Evolutionary conservation across 2,329 filamentous ascomycete genomes (phyloP), one percentile per base, ranked within the genome.

Genomic region (Sclerotinia spermophila): DNA sequence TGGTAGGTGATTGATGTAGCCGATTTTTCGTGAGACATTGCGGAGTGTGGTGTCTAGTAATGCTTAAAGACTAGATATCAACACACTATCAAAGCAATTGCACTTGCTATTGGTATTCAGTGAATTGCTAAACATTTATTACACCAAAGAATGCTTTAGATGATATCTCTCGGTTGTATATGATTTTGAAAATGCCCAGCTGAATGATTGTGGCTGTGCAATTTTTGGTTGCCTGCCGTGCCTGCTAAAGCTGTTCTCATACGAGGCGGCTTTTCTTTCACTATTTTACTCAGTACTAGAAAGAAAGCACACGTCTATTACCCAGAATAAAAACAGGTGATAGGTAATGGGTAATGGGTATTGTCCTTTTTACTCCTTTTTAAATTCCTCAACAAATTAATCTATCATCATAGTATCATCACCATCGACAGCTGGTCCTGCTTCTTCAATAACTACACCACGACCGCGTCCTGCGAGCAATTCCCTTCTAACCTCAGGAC

Each of bases 331-430:
- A 19, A 27, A 38, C n/a, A 13, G 45, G 11, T 51, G 24, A 27
- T 27, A 51, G 48, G 5, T 27, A n/a, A 53, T 53, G n/a, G n/a
- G 13, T 53, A 15, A 53, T 53, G 17, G 33, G 27, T 58, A 33
- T 59, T 55, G 13, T 45, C 53, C 30, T 69, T 53, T 45, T 66
- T 56, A 58, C 38, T 38, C 55, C 55, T 35, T 58, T 58, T 58
- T 58, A 15, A 19, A 45, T 55, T 48, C 24, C 51, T 70, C 45
- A 24, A 35, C 24, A 70, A 71, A 72, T 73, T 76, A 79, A 74
- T 79, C 89, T 77, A 94, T 86, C 78, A 94, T 84, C 93, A 97
- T 97, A 24, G 94, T 97, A 83, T 98, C 95, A 80, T 98, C 93
- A 15, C 92, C 94, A 76, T 93, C 89, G 75, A 87, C 82, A 35